Conservation (phyloP, 768 basidiomycete genomes). For the Russula brevipes region DNA sequence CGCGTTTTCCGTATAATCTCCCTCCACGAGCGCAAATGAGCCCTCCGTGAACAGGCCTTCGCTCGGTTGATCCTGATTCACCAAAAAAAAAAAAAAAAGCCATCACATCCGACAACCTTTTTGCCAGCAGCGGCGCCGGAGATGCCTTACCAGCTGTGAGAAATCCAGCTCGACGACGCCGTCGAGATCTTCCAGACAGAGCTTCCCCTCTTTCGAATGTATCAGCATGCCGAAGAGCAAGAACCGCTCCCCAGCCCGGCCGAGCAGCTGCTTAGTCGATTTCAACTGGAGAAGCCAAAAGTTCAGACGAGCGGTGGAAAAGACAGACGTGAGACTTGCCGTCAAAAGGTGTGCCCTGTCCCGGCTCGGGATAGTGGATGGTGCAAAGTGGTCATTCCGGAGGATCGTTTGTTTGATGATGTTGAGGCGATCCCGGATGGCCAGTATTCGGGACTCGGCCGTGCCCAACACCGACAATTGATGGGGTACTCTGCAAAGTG, state of each 20-base stretch:
- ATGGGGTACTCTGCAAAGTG: constrained; percentile 41
- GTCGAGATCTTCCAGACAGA: constrained; percentile 91
- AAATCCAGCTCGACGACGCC: constrained; percentile 87
- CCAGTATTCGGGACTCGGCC: constrained; percentile 72
- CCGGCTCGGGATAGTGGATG: constrained; percentile 85
- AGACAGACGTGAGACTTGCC: constrained; percentile 38
- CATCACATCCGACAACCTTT: background rate
- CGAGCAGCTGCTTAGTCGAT: constrained; percentile 93
- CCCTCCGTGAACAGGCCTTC: constrained; percentile 97
- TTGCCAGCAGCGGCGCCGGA: no score
- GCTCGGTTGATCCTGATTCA: constrained; percentile 71
- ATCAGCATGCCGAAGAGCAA: constrained; percentile 89
- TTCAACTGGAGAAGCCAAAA: constrained; percentile 52
- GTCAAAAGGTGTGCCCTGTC: constrained; percentile 87
- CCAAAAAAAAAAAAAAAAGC: background rate
- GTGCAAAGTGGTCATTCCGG: constrained; percentile 96
- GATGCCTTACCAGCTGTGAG: constrained; percentile 67
- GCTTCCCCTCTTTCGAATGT: constrained; percentile 82
- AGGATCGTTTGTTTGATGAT: constrained; percentile 91
- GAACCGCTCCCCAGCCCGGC: constrained; percentile 85
- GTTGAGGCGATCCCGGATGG: constrained; percentile 79
- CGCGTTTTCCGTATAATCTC: constrained; percentile 91
- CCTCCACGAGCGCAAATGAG: constrained; percentile 90
- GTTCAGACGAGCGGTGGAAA: background rate
- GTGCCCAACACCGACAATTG: constrained; percentile 73